Conservation (phyloP, 345 rosid genomes). For the Garcia nutans region DNA sequence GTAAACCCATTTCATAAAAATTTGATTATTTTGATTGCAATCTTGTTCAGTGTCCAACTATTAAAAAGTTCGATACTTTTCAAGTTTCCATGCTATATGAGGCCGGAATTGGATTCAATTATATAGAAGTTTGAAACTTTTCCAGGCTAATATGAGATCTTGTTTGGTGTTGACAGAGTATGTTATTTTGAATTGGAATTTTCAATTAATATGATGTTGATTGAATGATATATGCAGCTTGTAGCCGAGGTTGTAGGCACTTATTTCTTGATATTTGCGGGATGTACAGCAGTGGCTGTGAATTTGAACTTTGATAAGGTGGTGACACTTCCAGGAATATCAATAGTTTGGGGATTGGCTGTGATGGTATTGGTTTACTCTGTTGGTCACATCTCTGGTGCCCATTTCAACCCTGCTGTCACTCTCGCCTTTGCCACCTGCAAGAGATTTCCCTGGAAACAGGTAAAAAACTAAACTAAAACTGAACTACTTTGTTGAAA, state of each 20-base stretch:
- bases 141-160: background rate
- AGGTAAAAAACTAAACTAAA: constrained; percentile 33
- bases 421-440: constrained; percentile 86
- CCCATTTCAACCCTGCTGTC: constrained; percentile 95
- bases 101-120: too few species aligned
- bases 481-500: background rate
- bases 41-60: background rate
- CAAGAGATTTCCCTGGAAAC: constrained; percentile 78
- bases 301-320: constrained; percentile 57
- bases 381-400: constrained; percentile 94
- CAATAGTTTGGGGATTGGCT: constrained; percentile 84
- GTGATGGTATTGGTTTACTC: constrained; percentile 85
- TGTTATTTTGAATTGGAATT: background rate
- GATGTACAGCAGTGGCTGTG: constrained; percentile 76
- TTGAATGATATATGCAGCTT: constrained; percentile 37
- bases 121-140: too few species aligned
- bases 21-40: background rate
- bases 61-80: too few species aligned
- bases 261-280: constrained; percentile 87
- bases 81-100: background rate
- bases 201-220: background rate
- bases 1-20: constrained; percentile 4
- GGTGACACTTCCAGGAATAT: constrained; percentile 70
- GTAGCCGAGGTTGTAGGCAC: constrained; percentile 82
- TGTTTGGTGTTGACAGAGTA: background rate